Percentiles rank a stretch among this genome's conserved stretches.
Evolutionary conservation across 1,139 yeast genomes (phyloP).

Genomic region (Kazachstania sp.): DNA sequence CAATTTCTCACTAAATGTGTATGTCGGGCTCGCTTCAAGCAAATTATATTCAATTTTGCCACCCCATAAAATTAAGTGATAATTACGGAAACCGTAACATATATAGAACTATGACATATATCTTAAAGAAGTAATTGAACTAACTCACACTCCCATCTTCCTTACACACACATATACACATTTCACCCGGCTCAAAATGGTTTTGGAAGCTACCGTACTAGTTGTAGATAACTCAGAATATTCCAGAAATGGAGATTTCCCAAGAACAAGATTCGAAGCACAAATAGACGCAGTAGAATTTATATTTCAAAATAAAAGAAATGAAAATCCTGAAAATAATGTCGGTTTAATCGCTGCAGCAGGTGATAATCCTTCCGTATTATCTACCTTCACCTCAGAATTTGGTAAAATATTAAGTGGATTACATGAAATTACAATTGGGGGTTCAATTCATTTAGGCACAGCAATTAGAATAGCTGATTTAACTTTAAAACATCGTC

Average conservation of each 20-base stretch:
- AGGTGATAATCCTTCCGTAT: slow-evolving; percentile 76
- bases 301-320: slow-evolving; percentile 77
- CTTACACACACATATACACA: no score
- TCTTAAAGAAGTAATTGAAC: no score
- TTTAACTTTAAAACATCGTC: slow-evolving; percentile 91
- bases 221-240: slow-evolving; percentile 93
- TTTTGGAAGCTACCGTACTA: slow-evolving; percentile 91
- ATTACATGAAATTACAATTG: slow-evolving; percentile 69
- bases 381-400: slow-evolving; percentile 81
- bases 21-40: background rate
- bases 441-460: slow-evolving; percentile 61
- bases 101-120: no score
- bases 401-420: slow-evolving; percentile 86
- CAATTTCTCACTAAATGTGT: no score
- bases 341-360: slow-evolving; percentile 87
- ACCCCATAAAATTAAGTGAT: no score
- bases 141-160: no score
- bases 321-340: slow-evolving; percentile 87
- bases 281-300: slow-evolving; percentile 88
- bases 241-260: slow-evolving; percentile 91
- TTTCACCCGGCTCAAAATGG: no score
- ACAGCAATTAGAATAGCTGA: slow-evolving; percentile 97
- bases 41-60: no score
- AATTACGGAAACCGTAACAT: no score
- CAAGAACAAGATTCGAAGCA: slow-evolving; percentile 84